Percentiles rank a stretch among this genome's conserved stretches.
Conservation (phyloP, 1,139 yeast species). For the Candida neerlandica region DNA sequence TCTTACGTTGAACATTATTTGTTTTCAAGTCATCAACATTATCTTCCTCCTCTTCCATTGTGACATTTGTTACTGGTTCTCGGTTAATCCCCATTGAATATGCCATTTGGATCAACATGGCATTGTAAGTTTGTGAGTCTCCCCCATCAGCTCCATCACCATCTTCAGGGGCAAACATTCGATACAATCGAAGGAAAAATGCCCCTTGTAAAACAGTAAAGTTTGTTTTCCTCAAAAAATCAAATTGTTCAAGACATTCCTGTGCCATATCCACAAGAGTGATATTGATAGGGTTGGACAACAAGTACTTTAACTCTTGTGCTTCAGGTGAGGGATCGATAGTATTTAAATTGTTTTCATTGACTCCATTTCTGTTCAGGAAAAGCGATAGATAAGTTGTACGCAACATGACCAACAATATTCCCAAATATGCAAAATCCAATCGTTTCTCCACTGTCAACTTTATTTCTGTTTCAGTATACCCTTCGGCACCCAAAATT, state of each 20-base stretch:
- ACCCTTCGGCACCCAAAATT: constrained; percentile 30
- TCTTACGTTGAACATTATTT: constrained; percentile 49
- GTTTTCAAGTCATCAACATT: constrained; percentile 24
- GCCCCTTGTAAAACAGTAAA: constrained; percentile 54
- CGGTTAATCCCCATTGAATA: constrained; percentile 49
- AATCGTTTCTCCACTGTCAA: constrained; percentile 30
- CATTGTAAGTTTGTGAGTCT: constrained; percentile 42
- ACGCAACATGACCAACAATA: constrained; percentile 31
- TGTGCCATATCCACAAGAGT: constrained; percentile 53
- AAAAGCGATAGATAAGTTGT: constrained; percentile 35
- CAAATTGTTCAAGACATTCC: constrained; percentile 55
- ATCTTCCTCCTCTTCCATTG: constrained; percentile 14
- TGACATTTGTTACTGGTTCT: constrained; percentile 30
- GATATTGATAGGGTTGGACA: constrained; percentile 49
- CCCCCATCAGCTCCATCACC: constrained; percentile 52
- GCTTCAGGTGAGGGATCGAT: constrained; percentile 22
- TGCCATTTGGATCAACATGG: constrained; percentile 46
- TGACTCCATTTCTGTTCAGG: constrained; percentile 33
- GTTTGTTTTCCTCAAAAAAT: constrained; percentile 47
- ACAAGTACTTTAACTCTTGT: constrained; percentile 42
- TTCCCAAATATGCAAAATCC: constrained; percentile 38
- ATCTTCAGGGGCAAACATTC: constrained; percentile 51
- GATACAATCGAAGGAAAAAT: constrained; percentile 39
- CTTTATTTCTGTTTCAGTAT: constrained; percentile 21
- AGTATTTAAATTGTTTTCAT: constrained; percentile 25